A percentile compares a stretch with the other conserved stretches of the same genome.
These are phyloP conservation scores for Podila epicladia DNA, from an alignment of 192 early-diverging fungal species.

Conservation along the genomic window DNA sequence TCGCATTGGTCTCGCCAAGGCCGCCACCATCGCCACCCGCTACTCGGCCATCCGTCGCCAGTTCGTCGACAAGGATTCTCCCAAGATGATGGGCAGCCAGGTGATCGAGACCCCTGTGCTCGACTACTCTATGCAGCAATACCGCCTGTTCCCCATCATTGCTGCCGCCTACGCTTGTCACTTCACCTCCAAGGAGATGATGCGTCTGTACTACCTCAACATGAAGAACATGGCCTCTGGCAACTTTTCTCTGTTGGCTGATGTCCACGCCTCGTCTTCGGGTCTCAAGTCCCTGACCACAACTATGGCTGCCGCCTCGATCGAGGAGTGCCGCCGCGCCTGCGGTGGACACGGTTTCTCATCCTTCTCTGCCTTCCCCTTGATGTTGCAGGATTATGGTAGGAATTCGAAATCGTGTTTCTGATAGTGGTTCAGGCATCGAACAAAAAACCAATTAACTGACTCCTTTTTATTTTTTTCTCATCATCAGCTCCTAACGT, in stretches of 20 bases:
- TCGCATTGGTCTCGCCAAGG: constrained; percentile 68
- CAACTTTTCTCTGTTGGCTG: constrained; percentile 72
- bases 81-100: constrained; percentile 55
- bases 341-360: constrained; percentile 86
- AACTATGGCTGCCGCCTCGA: constrained; percentile 67
- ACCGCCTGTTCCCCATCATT: constrained; percentile 73
- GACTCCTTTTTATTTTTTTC: too few relatives aligned
- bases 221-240: constrained; percentile 63
- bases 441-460: too few relatives aligned
- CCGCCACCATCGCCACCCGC: constrained; percentile 75
- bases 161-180: constrained; percentile 78
- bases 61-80: constrained; percentile 68
- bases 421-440: too few relatives aligned
- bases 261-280: constrained; percentile 77
- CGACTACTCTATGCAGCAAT: constrained; percentile 82
- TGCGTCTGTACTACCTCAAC: constrained; percentile 66
- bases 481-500: constrained; percentile 64
- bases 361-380: constrained; percentile 73
- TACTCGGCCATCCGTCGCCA: constrained; percentile 80
- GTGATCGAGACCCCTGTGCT: constrained; percentile 74
- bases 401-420: neutral
- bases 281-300: constrained; percentile 80
- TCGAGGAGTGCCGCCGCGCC: constrained; percentile 77
- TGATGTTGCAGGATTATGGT: constrained; percentile 72
- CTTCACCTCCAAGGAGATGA: constrained; percentile 73